A percentile compares a stretch with the other conserved stretches of the same genome.
phyloP scores from a whole-genome alignment of 1,284 basidiomycete genomes.

The Tremellales sp. region DNA sequence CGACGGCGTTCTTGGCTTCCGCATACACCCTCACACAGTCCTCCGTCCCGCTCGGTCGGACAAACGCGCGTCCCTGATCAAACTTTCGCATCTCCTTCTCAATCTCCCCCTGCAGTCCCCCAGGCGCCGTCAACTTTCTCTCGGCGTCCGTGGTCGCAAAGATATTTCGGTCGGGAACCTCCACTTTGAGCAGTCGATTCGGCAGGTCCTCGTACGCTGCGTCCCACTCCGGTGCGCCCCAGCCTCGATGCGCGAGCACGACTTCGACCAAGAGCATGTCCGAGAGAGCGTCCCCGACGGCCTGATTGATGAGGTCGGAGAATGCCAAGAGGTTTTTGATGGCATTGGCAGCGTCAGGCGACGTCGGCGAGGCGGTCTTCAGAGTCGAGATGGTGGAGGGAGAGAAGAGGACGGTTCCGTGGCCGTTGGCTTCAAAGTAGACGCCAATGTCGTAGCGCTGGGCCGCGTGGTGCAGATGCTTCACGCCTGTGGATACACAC shows the following conservation, averaged over 20 bases:
- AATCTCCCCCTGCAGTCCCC: conserved; percentile 77
- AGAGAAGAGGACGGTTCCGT: conserved; percentile 96
- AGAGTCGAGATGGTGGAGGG: conserved; percentile 62
- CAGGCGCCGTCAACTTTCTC: conserved; percentile 74
- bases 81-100: conserved; percentile 78
- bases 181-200: conserved; percentile 94
- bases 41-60: conserved; percentile 95
- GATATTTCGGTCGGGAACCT: conserved; percentile 73
- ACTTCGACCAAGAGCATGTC: conserved; percentile 95
- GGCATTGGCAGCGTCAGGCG: conserved; percentile 73
- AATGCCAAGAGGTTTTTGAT: conserved; percentile 72
- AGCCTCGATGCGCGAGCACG: conserved; percentile 82
- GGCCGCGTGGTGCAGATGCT: conserved; percentile 96
- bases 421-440: conserved; percentile 99
- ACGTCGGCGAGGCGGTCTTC: conserved; percentile 63
- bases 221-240: conserved; percentile 86
- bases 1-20: conserved; percentile 70
- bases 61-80: conserved; percentile 84
- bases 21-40: conserved; percentile 98
- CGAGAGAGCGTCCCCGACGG: conserved; percentile 94
- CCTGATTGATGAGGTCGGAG: conserved; percentile 90
- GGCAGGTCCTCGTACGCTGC: conserved; percentile 89
- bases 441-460: conserved; percentile 91
- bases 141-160: conserved; percentile 96
- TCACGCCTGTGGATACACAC: conserved; percentile 96